Evolutionary conservation across 2,329 filamentous ascomycete species (phyloP).

Genomic region (Aspergillus sojae): DNA sequence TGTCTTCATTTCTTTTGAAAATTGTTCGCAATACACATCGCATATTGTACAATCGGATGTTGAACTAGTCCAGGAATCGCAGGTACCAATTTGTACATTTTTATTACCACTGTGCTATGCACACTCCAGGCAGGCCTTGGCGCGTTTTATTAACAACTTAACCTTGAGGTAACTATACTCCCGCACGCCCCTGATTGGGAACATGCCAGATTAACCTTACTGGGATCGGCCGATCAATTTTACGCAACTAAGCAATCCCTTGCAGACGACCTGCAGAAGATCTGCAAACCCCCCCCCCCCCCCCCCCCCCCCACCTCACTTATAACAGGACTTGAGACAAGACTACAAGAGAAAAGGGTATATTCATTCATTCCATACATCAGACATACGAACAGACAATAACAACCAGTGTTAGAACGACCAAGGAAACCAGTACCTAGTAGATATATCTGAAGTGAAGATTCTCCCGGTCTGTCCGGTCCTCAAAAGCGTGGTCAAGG

Average conservation of each 20-base stretch:
- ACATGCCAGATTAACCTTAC: background rate
- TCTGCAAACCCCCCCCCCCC: background rate
- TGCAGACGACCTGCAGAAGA: background rate
- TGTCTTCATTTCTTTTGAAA: background rate
- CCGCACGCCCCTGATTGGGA: background rate
- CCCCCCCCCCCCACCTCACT: too few relatives aligned
- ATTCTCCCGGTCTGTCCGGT: constrained; percentile 66
- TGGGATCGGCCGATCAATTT: background rate
- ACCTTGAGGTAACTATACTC: background rate
- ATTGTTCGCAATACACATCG: background rate
- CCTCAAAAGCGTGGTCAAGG: constrained; percentile 61
- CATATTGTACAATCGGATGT: background rate
- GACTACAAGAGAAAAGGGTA: background rate
- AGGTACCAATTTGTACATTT: background rate
- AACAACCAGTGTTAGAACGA: background rate
- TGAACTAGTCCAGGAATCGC: background rate
- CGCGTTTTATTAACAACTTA: background rate
- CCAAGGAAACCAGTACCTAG: constrained; percentile 22
- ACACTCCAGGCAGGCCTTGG: background rate
- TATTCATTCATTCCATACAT: constrained; percentile 1
- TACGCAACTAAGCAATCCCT: background rate
- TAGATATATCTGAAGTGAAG: constrained; percentile 62
- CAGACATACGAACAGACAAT: background rate
- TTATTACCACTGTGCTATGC: background rate
- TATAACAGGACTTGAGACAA: background rate